These are phyloP conservation scores for Musa beccarii DNA, from an alignment of 176 grass and related monocot genomes.

Conservation along the genomic window DNA sequence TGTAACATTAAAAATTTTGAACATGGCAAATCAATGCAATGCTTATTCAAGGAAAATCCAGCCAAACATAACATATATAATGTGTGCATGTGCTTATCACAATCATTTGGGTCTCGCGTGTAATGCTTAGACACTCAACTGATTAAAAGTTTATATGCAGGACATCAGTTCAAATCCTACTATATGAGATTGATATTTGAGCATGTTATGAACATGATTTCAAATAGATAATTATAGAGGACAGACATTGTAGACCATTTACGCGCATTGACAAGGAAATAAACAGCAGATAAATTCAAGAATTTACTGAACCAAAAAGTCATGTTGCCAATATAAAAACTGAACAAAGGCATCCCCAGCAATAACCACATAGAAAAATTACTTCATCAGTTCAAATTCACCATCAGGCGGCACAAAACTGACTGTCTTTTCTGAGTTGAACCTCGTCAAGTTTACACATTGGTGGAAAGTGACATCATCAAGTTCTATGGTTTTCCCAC, in stretches of 20 bases:
- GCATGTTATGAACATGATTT: neutral
- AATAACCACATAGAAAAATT: conserved; percentile 31
- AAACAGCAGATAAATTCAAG: neutral
- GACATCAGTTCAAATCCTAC: neutral
- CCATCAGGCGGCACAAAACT: conserved; percentile 98
- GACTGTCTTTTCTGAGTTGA: conserved; percentile 99
- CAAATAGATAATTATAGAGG: neutral
- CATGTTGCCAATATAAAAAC: conserved; percentile 4
- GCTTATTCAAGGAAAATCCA: neutral
- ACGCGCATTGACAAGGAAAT: neutral
- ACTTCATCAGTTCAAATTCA: conserved; percentile 99
- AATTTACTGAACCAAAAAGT: neutral
- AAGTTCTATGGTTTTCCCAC: conserved; percentile 97
- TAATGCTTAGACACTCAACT: neutral
- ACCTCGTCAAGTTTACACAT: conserved; percentile 96
- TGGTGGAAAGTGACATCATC: conserved; percentile 99
- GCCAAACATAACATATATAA: neutral
- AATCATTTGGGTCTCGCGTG: neutral
- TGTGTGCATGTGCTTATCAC: neutral
- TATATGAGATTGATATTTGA: neutral
- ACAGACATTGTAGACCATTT: neutral
- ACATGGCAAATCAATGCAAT: too few species aligned
- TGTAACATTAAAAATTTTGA: too few species aligned
- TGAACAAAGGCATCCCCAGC: conserved; percentile 10
- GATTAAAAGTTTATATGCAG: neutral